Percentiles rank a stretch among this genome's conserved stretches.
Conservation (phyloP, 2,329 filamentous ascomycete species). For the Colletotrichum sansevieriae region DNA sequence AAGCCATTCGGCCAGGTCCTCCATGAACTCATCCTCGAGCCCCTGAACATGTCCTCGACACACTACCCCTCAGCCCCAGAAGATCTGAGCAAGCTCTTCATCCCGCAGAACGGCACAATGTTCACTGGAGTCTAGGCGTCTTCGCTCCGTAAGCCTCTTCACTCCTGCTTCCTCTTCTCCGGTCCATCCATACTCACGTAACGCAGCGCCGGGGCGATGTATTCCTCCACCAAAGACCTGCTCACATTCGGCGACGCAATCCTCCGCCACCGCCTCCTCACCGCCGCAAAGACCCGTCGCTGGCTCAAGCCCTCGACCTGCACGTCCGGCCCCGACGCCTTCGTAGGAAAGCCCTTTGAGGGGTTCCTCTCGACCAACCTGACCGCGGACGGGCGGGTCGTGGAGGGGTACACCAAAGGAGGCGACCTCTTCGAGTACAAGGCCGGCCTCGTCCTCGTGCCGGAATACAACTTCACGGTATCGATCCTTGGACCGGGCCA, state of each 20-base stretch:
- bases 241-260: conserved; percentile 57
- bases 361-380: conserved; percentile 56
- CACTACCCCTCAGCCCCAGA: conserved; percentile 51
- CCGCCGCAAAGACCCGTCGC: conserved; percentile 53
- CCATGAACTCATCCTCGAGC: conserved; percentile 55
- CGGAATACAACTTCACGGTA: conserved; percentile 60
- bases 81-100: conserved; percentile 48
- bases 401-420: conserved; percentile 62
- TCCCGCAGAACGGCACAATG: conserved; percentile 50
- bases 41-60: conserved; percentile 57
- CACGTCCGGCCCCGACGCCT: conserved; percentile 53
- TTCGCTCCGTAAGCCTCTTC: conserved; percentile 50
- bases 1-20: conserved; percentile 55
- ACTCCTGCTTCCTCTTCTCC: neutral
- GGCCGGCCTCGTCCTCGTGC: conserved; percentile 55
- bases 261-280: conserved; percentile 56
- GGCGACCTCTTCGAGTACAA: conserved; percentile 59
- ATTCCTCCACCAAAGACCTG: conserved; percentile 57
- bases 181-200: neutral
- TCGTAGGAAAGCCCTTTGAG: conserved; percentile 62
- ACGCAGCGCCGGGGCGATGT: conserved; percentile 55
- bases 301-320: conserved; percentile 60
- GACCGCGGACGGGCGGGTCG: conserved; percentile 53
- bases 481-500: conserved; percentile 53
- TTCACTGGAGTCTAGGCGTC: conserved; percentile 52